Evolutionary conservation across 192 early-diverging fungal species (phyloP).

Genomic region (Gigaspora rosea): DNA sequence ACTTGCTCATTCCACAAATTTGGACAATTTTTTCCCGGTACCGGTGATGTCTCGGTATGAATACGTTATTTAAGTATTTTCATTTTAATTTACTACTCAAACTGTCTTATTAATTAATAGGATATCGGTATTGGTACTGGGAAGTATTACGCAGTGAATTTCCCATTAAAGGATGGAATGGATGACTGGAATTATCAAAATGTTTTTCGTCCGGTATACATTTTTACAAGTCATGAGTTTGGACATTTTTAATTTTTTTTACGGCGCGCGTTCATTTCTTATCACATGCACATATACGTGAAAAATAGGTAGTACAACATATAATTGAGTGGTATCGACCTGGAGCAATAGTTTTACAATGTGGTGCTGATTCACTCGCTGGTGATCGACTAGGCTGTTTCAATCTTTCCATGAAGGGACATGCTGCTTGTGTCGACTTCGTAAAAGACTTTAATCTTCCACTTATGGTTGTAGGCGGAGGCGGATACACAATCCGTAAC

Average conservation of each 20-base stretch:
- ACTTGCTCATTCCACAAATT: conserved; percentile 96
- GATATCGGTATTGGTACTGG: conserved; percentile 87
- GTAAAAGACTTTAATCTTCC: conserved; percentile 93
- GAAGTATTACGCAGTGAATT: conserved; percentile 93
- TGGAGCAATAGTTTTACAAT: conserved; percentile 91
- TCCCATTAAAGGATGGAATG: conserved; percentile 93
- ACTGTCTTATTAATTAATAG: conserved; percentile 46
- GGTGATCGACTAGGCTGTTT: conserved; percentile 95
- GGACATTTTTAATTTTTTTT: neutral
- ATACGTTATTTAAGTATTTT: neutral
- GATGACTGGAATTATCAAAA: conserved; percentile 87
- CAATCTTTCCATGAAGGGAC: conserved; percentile 92
- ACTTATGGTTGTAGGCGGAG: conserved; percentile 90
- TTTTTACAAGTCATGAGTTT: neutral
- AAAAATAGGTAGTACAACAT: conserved; percentile 77
- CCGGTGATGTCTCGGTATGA: conserved; percentile 68
- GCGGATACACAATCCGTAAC: conserved; percentile 98
- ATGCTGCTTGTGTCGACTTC: conserved; percentile 89
- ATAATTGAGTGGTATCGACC: conserved; percentile 95
- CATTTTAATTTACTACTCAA: neutral
- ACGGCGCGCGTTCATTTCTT: neutral
- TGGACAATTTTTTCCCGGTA: conserved; percentile 95
- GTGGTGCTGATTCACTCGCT: conserved; percentile 95
- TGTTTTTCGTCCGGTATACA: conserved; percentile 61
- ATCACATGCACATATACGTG: neutral